Percentiles rank a stretch among this genome's conserved stretches.
phyloP scores from a whole-genome alignment of 495 filamentous ascomycete species.

The Neurospora sublineolata region DNA sequence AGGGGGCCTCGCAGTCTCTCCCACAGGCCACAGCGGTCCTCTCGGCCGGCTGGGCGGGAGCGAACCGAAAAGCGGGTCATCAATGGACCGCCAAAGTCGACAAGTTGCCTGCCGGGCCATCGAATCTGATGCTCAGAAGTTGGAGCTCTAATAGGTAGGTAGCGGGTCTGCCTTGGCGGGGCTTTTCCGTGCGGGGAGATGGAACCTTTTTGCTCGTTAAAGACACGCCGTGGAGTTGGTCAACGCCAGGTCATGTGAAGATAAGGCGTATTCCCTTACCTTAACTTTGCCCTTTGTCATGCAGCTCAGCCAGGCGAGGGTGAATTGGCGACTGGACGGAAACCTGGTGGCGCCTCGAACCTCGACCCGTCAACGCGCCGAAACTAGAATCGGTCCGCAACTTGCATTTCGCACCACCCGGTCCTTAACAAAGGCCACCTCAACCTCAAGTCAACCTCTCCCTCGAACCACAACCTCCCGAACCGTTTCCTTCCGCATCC shows the following conservation, averaged over 20 bases:
- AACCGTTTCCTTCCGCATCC: neutral
- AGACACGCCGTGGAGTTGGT: neutral
- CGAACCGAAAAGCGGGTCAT: neutral
- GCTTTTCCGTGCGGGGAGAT: neutral
- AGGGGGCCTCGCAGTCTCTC: neutral
- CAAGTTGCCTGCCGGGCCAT: neutral
- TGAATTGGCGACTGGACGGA: neutral
- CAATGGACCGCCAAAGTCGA: neutral
- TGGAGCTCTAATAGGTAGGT: neutral
- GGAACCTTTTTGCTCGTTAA: neutral
- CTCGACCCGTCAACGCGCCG: neutral
- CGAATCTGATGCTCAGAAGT: neutral
- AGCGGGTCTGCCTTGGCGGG: neutral
- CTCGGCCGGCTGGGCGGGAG: neutral
- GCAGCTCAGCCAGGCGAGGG: neutral
- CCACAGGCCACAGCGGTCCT: neutral
- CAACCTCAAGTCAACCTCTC: neutral
- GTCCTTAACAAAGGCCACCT: neutral
- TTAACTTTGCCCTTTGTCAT: neutral
- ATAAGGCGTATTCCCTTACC: neutral
- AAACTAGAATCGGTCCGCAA: neutral
- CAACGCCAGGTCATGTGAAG: constrained; percentile 4
- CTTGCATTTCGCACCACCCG: neutral
- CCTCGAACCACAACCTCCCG: neutral
- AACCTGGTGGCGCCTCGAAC: neutral